Percentiles rank a stretch among this genome's conserved stretches.
Evolutionary conservation across 495 filamentous ascomycete species (phyloP).

Genomic region (Letharia lupina): DNA sequence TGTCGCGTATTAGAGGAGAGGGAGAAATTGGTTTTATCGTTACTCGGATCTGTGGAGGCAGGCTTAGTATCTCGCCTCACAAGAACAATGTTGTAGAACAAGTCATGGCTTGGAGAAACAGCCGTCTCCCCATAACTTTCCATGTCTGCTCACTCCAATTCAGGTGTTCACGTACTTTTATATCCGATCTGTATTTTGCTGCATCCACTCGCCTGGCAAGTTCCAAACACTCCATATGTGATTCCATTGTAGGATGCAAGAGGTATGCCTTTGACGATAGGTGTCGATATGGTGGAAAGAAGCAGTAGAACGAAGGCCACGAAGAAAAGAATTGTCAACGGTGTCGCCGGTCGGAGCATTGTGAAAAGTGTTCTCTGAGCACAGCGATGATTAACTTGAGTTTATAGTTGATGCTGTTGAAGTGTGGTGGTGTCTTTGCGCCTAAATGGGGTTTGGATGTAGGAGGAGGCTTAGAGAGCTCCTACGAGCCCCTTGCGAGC

Average conservation of each 20-base stretch:
- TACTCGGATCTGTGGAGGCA: constrained; percentile 8
- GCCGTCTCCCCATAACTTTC: background rate
- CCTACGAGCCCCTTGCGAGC: constrained; percentile 11
- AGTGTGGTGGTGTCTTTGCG: background rate
- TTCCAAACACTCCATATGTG: constrained; percentile 91
- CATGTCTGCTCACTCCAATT: background rate
- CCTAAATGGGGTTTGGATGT: constrained; percentile 10
- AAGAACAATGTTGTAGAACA: background rate
- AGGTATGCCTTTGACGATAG: constrained; percentile 78
- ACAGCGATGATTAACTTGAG: background rate
- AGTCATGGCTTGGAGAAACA: background rate
- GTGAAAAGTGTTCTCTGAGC: constrained; percentile 23
- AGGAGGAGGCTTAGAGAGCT: constrained; percentile 8
- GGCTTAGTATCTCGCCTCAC: background rate
- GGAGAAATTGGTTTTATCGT: constrained; percentile 53
- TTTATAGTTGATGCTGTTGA: constrained; percentile 6
- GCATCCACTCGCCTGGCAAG: constrained; percentile 58
- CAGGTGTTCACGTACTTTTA: constrained; percentile 51
- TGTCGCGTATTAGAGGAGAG: constrained; percentile 65
- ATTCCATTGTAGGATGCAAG: constrained; percentile 67
- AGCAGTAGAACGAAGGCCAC: constrained; percentile 78
- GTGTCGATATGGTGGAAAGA: constrained; percentile 85
- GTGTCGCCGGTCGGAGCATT: constrained; percentile 84
- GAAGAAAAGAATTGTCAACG: constrained; percentile 76
- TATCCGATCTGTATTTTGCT: constrained; percentile 78